Percentiles rank a stretch among this genome's conserved stretches.
Conservation (phyloP, 208 protist species). For the Balamuthia mandrillaris region DNA sequence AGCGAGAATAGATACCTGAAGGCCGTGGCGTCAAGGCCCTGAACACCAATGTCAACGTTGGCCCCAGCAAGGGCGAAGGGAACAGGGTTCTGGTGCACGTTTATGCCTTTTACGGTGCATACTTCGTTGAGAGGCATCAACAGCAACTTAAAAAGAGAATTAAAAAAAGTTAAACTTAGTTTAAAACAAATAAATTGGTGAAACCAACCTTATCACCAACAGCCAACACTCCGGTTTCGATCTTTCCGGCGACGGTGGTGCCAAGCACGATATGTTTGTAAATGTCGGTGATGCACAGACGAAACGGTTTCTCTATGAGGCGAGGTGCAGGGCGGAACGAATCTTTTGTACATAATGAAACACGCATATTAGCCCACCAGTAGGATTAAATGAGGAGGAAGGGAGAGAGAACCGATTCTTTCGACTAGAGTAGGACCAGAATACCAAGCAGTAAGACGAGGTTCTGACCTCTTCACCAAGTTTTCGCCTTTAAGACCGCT, state of each 20-base stretch:
- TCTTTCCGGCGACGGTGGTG: slow-evolving; percentile 52
- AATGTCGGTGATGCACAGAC: slow-evolving; percentile 63
- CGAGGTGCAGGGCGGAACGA: slow-evolving; percentile 45
- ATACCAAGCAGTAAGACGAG: slow-evolving; percentile 48
- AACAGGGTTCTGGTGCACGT: not conserved
- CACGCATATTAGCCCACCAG: not conserved
- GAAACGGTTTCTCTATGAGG: slow-evolving; percentile 60
- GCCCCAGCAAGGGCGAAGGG: slow-evolving; percentile 52
- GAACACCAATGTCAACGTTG: slow-evolving; percentile 55
- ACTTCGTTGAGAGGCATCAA: slow-evolving; percentile 49
- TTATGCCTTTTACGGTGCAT: slow-evolving; percentile 43
- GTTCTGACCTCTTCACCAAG: slow-evolving; percentile 14
- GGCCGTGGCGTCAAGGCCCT: not conserved
- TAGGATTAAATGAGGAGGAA: not conserved
- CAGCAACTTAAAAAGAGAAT: not conserved
- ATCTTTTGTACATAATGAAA: not conserved
- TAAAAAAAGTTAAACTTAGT: not conserved
- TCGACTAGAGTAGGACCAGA: slow-evolving; percentile 47
- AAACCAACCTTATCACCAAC: slow-evolving; percentile 50
- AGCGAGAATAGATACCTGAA: no score
- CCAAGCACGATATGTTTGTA: slow-evolving; percentile 50
- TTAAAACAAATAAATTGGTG: not conserved
- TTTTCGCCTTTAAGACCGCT: slow-evolving; percentile 59
- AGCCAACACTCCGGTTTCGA: slow-evolving; percentile 61
- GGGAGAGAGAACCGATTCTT: slow-evolving; percentile 19